Evolutionary conservation across 441 rosid genomes (phyloP).

Genomic region (Rhodomyrtus psidioides): DNA sequence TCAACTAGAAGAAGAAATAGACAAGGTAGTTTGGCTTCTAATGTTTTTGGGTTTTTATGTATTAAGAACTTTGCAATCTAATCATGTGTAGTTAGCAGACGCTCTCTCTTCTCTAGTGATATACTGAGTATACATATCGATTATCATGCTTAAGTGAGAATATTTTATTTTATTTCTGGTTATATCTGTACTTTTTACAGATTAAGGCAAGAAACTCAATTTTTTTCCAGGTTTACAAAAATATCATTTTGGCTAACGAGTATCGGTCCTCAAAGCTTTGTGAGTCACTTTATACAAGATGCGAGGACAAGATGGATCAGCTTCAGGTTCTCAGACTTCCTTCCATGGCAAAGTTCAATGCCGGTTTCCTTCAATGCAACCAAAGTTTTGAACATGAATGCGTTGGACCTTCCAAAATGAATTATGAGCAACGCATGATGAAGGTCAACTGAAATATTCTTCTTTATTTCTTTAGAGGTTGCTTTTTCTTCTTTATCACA

Average conservation of each 20-base stretch:
- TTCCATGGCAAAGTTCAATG: slow-evolving; percentile 97
- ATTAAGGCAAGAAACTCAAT: not conserved
- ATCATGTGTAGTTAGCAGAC: not conserved
- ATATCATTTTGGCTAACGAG: slow-evolving; percentile 63
- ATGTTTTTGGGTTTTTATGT: not conserved
- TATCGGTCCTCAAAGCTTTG: slow-evolving; percentile 85
- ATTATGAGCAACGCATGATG: slow-evolving; percentile 75
- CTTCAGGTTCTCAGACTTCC: slow-evolving; percentile 97
- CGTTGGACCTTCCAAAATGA: slow-evolving; percentile 83
- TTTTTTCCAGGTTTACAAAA: slow-evolving; percentile 46
- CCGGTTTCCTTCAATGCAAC: slow-evolving; percentile 88
- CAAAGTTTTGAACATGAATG: slow-evolving; percentile 78
- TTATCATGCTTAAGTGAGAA: not conserved
- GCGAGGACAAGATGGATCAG: slow-evolving; percentile 98
- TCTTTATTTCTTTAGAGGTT: not conserved
- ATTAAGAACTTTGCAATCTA: not conserved
- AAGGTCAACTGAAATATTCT: slow-evolving; percentile 44
- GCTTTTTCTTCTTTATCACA: not conserved
- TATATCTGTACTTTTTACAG: not conserved
- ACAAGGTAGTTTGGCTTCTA: slow-evolving; percentile 45
- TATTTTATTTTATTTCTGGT: not conserved
- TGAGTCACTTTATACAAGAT: slow-evolving; percentile 63
- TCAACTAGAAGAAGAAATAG: slow-evolving; percentile 74
- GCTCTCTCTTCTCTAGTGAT: not conserved
- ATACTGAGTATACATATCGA: not conserved